Conservation (phyloP, 1,139 yeast species). For the Saccharomyces pastorianus region DNA sequence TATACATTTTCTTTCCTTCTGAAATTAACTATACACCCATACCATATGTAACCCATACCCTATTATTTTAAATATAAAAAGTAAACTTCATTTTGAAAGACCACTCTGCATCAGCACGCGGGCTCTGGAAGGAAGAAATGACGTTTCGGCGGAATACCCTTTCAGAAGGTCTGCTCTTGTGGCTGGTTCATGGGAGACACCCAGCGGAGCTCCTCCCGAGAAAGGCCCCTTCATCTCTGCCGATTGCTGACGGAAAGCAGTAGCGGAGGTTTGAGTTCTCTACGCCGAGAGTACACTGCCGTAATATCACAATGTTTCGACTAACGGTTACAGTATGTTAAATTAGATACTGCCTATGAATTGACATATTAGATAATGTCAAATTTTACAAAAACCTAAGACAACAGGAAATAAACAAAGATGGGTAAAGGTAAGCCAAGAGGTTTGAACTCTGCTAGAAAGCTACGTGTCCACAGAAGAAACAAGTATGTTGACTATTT, state of each 20-base stretch:
- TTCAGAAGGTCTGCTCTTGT: background rate
- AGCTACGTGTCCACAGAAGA: constrained; percentile 99
- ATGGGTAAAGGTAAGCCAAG: constrained; percentile 40
- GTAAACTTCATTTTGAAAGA: background rate
- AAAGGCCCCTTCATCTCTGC: background rate
- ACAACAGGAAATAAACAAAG: constrained; percentile 24
- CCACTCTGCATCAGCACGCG: background rate
- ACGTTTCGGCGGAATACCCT: background rate
- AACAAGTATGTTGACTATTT: constrained; percentile 52
- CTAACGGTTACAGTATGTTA: background rate
- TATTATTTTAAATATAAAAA: background rate
- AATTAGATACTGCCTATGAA: background rate
- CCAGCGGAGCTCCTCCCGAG: background rate
- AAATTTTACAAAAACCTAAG: background rate
- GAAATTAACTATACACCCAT: background rate
- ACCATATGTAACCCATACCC: background rate
- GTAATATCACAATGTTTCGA: background rate
- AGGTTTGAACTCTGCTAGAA: constrained; percentile 98
- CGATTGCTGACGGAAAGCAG: background rate
- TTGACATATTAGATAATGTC: background rate
- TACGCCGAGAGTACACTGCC: background rate
- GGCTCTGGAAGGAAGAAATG: background rate
- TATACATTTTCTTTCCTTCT: background rate
- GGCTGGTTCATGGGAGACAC: background rate
- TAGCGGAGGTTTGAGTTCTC: background rate